Evolutionary conservation across 1,284 basidiomycete species (phyloP).

Genomic region (Austroboletus niveus): DNA sequence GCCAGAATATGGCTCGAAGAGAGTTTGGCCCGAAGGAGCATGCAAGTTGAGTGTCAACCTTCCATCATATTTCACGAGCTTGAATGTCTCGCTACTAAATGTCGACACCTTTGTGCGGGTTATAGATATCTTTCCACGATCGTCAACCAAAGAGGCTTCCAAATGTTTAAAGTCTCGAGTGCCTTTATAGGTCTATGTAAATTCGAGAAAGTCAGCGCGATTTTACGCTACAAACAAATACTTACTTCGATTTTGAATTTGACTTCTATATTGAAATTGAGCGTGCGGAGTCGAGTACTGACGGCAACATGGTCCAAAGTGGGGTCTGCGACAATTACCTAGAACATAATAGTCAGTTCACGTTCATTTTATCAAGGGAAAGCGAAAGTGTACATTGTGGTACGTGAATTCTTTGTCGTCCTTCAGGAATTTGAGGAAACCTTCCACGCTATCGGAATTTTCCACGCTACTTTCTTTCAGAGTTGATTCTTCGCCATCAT

Average conservation of each 20-base stretch:
- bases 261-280: not conserved
- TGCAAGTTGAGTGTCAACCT: conserved; percentile 5
- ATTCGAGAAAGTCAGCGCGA: not conserved
- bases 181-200: conserved; percentile 5
- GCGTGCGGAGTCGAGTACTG: conserved; percentile 11
- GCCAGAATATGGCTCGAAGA: conserved; percentile 11
- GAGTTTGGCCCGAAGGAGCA: not conserved
- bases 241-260: conserved; percentile 5
- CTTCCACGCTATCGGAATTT: not conserved
- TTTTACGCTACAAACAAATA: not conserved
- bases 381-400: conserved; percentile 2
- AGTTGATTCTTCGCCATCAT: not conserved
- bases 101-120: not conserved
- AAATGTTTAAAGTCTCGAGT: not conserved
- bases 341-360: not conserved
- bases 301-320: conserved; percentile 9
- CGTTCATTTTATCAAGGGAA: not conserved
- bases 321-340: conserved; percentile 15
- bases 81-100: not conserved
- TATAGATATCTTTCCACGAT: conserved; percentile 4
- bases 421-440: conserved; percentile 2
- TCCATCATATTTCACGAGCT: conserved; percentile 3
- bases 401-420: conserved; percentile 4
- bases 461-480: not conserved
- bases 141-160: conserved; percentile 9